Evolutionary conservation across 768 basidiomycete genomes (phyloP), one percentile per base, ranked within the genome.

Genomic region (Rhodotorula taiwanensis): DNA sequence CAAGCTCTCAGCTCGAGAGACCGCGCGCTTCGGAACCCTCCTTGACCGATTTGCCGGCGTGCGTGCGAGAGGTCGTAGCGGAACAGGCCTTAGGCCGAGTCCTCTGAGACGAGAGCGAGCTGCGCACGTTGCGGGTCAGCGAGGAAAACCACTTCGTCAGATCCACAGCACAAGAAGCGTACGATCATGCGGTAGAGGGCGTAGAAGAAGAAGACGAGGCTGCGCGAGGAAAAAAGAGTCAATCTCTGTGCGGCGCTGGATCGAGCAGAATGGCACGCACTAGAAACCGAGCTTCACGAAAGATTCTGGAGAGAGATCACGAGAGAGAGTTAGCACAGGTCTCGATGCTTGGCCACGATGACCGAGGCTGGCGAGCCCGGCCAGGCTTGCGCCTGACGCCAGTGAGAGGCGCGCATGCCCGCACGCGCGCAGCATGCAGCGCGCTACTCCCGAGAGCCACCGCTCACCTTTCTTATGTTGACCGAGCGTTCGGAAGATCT

Each of bases 401-500:
- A n/a, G n/a, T n/a, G n/a, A n/a, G n/a, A n/a, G n/a, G n/a, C n/a
- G n/a, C n/a, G n/a, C n/a, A n/a, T n/a, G n/a, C n/a, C n/a, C n/a
- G n/a, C n/a, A n/a, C n/a, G n/a, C n/a, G n/a, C n/a, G n/a, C n/a
- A n/a, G n/a, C n/a, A n/a, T n/a, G n/a, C n/a, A n/a, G n/a, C n/a
- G n/a, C n/a, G n/a, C n/a, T n/a, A n/a, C n/a, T n/a, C n/a, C n/a
- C n/a, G 36, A 16, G 36, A 39, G 9, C 9, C 36, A 39, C 36
- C 36, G 36, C 64, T n/a, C 44, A 67, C 66, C 94, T 74, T 90
- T 95, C 80, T 99, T 99, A 79, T 98, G 95, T 44, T 82, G 84
- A 20, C 86, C 83, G 51, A 98, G 78, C 60, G 93, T 91, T 70
- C 95, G 83, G 82, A 99, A 99, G 70, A 98, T 99, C 79, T 99